phyloP scores from a whole-genome alignment of 2,329 filamentous ascomycete genomes.

The Pestalotiopsis sp. region DNA sequence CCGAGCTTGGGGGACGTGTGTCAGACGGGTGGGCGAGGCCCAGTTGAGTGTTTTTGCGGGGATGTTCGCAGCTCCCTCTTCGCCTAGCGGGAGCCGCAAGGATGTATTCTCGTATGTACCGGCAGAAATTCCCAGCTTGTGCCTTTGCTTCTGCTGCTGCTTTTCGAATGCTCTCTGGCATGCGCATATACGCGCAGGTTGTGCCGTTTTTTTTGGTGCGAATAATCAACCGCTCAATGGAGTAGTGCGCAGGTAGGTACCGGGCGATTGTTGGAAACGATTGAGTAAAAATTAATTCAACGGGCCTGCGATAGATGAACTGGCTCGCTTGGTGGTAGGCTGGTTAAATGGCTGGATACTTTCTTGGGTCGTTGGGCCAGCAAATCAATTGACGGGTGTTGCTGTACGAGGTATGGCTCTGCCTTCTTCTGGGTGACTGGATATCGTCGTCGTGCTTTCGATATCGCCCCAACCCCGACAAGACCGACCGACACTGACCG shows the following conservation, averaged over 20 bases:
- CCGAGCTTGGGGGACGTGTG: constrained; percentile 5
- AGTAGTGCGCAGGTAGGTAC: background rate
- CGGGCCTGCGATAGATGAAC: background rate
- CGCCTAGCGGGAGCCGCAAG: constrained; percentile 9
- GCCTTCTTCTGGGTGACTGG: too few relatives aligned
- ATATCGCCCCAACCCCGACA: too few relatives aligned
- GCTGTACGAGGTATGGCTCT: too few relatives aligned
- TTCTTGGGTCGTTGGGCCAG: background rate
- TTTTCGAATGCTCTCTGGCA: background rate
- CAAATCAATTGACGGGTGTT: background rate
- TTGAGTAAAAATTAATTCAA: background rate
- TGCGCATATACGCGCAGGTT: background rate
- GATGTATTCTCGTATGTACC: constrained; percentile 9
- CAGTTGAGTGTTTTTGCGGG: constrained; percentile 6
- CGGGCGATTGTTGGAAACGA: background rate
- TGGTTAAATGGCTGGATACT: background rate
- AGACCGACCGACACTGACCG: too few relatives aligned
- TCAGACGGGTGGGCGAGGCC: constrained; percentile 6
- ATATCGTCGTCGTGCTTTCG: too few relatives aligned
- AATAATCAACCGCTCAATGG: background rate
- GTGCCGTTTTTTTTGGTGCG: background rate
- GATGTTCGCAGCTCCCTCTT: constrained; percentile 3
- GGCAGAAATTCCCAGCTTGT: background rate
- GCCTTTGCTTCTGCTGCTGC: background rate
- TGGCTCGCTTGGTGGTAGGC: background rate